Conservation (phyloP, 805 yeast species). For the Hermanozyma aechmeae region DNA sequence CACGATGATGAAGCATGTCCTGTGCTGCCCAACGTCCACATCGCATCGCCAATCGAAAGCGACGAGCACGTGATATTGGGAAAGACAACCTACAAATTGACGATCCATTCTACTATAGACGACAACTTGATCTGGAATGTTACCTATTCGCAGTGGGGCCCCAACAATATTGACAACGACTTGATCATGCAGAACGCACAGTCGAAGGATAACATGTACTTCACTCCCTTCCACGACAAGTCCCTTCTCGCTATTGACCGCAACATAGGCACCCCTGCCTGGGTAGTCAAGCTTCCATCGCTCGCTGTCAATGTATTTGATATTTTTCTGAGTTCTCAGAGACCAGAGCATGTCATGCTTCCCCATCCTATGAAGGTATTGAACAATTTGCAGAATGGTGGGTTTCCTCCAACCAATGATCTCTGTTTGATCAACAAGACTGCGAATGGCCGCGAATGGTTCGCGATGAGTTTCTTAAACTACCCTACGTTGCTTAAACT, state of each 20-base stretch:
- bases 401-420: too few relatives aligned
- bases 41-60: slow-evolving; percentile 4
- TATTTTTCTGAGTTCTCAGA: slow-evolving; percentile 32
- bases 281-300: slow-evolving; percentile 70
- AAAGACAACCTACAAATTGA: slow-evolving; percentile 59
- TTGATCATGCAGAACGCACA: slow-evolving; percentile 36
- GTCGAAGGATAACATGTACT: slow-evolving; percentile 64
- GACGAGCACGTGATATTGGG: slow-evolving; percentile 49
- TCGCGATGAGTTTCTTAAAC: slow-evolving; percentile 67
- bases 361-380: slow-evolving; percentile 59
- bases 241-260: slow-evolving; percentile 70
- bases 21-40: slow-evolving; percentile 20
- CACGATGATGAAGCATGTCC: slow-evolving; percentile 22
- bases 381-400: slow-evolving; percentile 23
- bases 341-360: slow-evolving; percentile 37
- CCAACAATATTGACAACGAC: slow-evolving; percentile 70
- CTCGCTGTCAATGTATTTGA: slow-evolving; percentile 77
- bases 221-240: slow-evolving; percentile 78
- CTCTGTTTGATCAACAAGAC: slow-evolving; percentile 59
- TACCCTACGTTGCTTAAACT: slow-evolving; percentile 77
- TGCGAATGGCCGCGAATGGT: slow-evolving; percentile 64
- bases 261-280: slow-evolving; percentile 59
- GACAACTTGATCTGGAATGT: slow-evolving; percentile 66
- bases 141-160: slow-evolving; percentile 84
- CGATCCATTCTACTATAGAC: slow-evolving; percentile 66